phyloP scores from a whole-genome alignment of 805 yeast genomes.

The Metschnikowia drakensbergensis region DNA sequence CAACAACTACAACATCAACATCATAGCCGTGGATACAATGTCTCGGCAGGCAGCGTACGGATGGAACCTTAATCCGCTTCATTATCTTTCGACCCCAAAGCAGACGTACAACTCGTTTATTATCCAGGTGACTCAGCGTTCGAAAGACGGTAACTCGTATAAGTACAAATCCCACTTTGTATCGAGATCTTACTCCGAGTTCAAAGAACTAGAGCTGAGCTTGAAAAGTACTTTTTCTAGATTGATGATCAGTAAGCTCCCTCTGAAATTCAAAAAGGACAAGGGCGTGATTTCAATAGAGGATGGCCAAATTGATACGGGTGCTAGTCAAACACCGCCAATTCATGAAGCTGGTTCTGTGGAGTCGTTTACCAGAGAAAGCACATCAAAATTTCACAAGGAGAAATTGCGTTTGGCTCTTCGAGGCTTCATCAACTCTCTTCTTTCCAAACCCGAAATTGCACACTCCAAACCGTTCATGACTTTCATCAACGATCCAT shows the following conservation, averaged over 20 bases:
- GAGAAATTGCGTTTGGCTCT: conserved; percentile 77
- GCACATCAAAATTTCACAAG: conserved; percentile 42
- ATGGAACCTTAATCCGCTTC: conserved; percentile 19
- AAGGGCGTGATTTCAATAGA: conserved; percentile 18
- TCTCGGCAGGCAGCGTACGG: conserved; percentile 5
- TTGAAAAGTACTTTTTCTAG: conserved; percentile 66
- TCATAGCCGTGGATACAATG: conserved; percentile 57
- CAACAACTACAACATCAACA: conserved; percentile 61
- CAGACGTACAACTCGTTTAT: conserved; percentile 42
- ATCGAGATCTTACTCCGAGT: conserved; percentile 64
- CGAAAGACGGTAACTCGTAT: conserved; percentile 8
- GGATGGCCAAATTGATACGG: neutral
- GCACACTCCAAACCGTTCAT: conserved; percentile 47
- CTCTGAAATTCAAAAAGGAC: conserved; percentile 47
- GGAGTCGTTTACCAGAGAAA: neutral
- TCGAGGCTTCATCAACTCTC: conserved; percentile 61
- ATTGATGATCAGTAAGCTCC: conserved; percentile 50
- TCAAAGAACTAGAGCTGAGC: conserved; percentile 51
- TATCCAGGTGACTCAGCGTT: conserved; percentile 36
- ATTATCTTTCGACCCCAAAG: conserved; percentile 5
- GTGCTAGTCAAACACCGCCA: conserved; percentile 1
- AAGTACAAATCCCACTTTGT: conserved; percentile 41
- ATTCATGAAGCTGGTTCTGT: neutral
- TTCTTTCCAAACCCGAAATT: conserved; percentile 54
- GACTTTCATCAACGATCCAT: conserved; percentile 10